Conservation (phyloP, 768 basidiomycete species). For the Termitomyces sp. region DNA sequence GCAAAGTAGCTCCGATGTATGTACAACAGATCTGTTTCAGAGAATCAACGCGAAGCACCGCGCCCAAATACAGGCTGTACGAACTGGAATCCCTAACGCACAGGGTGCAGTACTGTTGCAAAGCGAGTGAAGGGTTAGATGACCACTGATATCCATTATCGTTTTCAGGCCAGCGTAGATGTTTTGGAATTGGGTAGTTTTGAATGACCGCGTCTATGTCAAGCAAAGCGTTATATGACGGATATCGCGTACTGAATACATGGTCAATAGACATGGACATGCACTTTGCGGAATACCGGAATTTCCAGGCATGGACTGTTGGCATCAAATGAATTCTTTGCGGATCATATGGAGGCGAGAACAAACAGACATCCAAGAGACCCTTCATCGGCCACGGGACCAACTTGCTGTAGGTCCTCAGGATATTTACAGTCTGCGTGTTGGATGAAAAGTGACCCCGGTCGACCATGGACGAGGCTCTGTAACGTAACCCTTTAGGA, state of each 20-base stretch:
- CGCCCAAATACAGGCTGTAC: slow-evolving; percentile 17
- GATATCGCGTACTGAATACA: slow-evolving; percentile 36
- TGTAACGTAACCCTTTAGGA: slow-evolving; percentile 15
- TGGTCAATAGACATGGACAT: slow-evolving; percentile 42
- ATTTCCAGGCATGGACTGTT: slow-evolving; percentile 45
- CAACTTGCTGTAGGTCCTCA: slow-evolving; percentile 36
- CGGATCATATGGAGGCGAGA: background rate
- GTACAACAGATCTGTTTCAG: slow-evolving; percentile 37
- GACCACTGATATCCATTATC: slow-evolving; percentile 40
- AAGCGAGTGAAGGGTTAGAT: slow-evolving; percentile 32
- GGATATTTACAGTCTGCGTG: slow-evolving; percentile 54
- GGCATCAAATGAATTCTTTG: background rate
- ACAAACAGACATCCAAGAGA: slow-evolving; percentile 44
- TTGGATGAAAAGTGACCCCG: slow-evolving; percentile 43
- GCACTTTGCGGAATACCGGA: slow-evolving; percentile 43
- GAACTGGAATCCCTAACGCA: slow-evolving; percentile 46
- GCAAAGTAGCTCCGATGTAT: slow-evolving; percentile 51
- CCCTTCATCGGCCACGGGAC: slow-evolving; percentile 30
- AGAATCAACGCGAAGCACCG: background rate
- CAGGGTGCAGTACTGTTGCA: slow-evolving; percentile 45
- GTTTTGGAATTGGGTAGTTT: slow-evolving; percentile 44
- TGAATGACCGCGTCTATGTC: slow-evolving; percentile 52
- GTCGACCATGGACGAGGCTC: slow-evolving; percentile 51
- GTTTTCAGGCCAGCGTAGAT: slow-evolving; percentile 39
- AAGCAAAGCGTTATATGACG: slow-evolving; percentile 43